Evolutionary conservation across 2,329 filamentous ascomycete species (phyloP).

Genomic region (Fusarium nelsonii): DNA sequence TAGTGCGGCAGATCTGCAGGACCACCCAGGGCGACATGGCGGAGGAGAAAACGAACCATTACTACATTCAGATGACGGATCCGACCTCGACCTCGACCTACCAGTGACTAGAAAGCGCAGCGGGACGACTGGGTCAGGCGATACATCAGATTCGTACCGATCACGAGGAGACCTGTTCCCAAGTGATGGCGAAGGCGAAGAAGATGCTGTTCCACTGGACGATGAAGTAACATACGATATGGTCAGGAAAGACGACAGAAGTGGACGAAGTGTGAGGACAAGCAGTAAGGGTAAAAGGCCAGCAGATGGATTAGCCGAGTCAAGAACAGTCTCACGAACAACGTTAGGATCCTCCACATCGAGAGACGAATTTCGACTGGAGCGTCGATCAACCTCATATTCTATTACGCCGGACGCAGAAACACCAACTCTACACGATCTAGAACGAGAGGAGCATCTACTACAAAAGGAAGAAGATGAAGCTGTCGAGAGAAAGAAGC

Average conservation of each 20-base stretch:
- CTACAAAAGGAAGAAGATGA: slow-evolving; percentile 65
- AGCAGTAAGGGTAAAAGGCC: slow-evolving; percentile 71
- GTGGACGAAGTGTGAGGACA: slow-evolving; percentile 66
- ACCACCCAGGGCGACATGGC: slow-evolving; percentile 75
- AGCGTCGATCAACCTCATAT: slow-evolving; percentile 48
- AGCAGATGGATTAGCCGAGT: slow-evolving; percentile 52
- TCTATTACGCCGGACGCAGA: slow-evolving; percentile 54
- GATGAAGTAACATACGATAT: slow-evolving; percentile 92
- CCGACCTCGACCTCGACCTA: slow-evolving; percentile 49
- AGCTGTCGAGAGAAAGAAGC: slow-evolving; percentile 64
- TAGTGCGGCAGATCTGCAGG: slow-evolving; percentile 89
- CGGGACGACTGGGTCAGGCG: slow-evolving; percentile 81
- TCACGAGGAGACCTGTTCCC: slow-evolving; percentile 92
- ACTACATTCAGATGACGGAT: slow-evolving; percentile 59
- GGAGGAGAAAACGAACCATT: slow-evolving; percentile 77
- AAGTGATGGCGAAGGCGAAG: slow-evolving; percentile 86
- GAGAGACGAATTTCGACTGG: slow-evolving; percentile 48
- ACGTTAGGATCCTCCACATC: slow-evolving; percentile 63
- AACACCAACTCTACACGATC: slow-evolving; percentile 63
- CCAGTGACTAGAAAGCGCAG: slow-evolving; percentile 70
- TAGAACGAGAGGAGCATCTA: slow-evolving; percentile 66
- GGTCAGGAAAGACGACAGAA: slow-evolving; percentile 80
- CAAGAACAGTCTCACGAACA: slow-evolving; percentile 70
- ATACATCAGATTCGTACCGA: slow-evolving; percentile 86
- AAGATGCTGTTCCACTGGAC: slow-evolving; percentile 91